Evolutionary conservation across 176 grass and related monocot genomes (phyloP).

Genomic region (Calamus simplicifolius): DNA sequence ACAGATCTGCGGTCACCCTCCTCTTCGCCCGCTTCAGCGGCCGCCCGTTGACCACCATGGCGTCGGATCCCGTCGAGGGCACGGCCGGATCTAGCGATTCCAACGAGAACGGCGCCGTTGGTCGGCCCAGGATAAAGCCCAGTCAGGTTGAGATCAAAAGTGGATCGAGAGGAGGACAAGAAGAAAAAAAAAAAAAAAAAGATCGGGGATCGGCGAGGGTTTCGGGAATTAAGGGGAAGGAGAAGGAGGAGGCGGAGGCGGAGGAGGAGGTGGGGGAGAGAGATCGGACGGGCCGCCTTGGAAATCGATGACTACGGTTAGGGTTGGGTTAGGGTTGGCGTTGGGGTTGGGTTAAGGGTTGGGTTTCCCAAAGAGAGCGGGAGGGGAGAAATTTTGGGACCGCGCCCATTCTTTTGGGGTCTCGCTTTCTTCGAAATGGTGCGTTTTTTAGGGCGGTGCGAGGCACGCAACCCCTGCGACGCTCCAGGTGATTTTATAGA

Average conservation of each 20-base stretch:
- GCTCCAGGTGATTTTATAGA: too few species aligned
- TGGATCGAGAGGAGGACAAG: background rate
- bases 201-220: constrained; percentile 11
- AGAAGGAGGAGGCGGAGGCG: constrained; percentile 3
- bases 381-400: constrained; percentile 31
- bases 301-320: constrained; percentile 20
- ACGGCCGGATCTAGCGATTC: constrained; percentile 39
- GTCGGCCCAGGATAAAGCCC: constrained; percentile 1
- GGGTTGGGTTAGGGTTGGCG: constrained; percentile 21
- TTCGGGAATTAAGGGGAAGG: constrained; percentile 37
- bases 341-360: constrained; percentile 9
- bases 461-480: too few species aligned
- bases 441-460: too few species aligned
- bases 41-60: constrained; percentile 94
- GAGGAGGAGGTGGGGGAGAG: constrained; percentile 13
- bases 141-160: too few species aligned
- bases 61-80: background rate
- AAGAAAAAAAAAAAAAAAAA: background rate
- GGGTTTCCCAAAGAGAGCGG: constrained; percentile 23
- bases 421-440: too few species aligned
- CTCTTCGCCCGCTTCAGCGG: constrained; percentile 83
- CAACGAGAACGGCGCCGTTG: constrained; percentile 25
- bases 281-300: constrained; percentile 5
- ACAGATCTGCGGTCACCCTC: constrained; percentile 33
- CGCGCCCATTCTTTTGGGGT: background rate